phyloP scores from a whole-genome alignment of 129 eudicot genomes.

The Tagetes patula region DNA sequence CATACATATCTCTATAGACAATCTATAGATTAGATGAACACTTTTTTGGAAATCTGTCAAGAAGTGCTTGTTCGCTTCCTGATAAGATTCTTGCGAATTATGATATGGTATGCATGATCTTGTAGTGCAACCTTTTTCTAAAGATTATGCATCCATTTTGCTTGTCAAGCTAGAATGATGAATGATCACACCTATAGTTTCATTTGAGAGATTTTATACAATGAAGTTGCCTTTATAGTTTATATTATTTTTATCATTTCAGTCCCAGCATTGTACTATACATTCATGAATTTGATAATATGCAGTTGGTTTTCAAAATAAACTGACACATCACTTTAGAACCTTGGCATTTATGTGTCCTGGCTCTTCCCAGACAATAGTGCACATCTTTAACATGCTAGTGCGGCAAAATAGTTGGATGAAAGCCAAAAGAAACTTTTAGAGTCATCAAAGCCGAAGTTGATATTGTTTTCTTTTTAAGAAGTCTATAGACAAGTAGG shows the following conservation, averaged over 20 bases:
- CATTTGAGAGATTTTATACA: not conserved
- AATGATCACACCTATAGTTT: not conserved
- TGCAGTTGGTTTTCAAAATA: not conserved
- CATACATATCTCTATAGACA: slow-evolving; percentile 8
- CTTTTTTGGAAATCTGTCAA: not conserved
- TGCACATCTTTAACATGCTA: not conserved
- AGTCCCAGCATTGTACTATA: not conserved
- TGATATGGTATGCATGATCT: not conserved
- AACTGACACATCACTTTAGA: not conserved
- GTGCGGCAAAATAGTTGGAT: not conserved
- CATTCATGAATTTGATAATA: not conserved
- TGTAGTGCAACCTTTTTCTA: not conserved
- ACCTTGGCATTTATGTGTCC: slow-evolving; percentile 1
- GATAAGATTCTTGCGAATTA: not conserved
- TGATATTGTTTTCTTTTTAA: not conserved
- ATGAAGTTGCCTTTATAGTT: not conserved
- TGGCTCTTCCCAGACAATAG: not conserved
- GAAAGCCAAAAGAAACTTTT: slow-evolving; percentile 11
- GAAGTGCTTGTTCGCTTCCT: slow-evolving; percentile 1
- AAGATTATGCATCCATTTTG: not conserved
- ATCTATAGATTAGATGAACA: not conserved
- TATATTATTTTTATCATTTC: not conserved
- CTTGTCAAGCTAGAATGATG: not conserved
- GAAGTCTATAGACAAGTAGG: not conserved
- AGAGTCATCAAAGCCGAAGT: not conserved